phyloP scores from a whole-genome alignment of 1,139 yeast genomes.

The Hanseniaspora gamundiae region DNA sequence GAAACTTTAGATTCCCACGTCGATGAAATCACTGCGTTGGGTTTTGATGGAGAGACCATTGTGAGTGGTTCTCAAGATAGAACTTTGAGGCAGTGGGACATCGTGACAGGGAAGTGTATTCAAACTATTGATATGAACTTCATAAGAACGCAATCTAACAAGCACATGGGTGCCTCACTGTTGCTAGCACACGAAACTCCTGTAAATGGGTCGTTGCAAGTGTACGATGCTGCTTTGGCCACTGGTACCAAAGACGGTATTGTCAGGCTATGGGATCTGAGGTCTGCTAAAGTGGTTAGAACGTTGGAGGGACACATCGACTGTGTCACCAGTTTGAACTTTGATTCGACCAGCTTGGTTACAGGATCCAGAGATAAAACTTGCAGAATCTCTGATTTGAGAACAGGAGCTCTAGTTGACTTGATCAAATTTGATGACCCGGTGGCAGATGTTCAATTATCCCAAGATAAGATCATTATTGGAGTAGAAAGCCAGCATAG shows the following conservation, averaged over 20 bases:
- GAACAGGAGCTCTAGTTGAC: constrained; percentile 51
- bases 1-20: constrained; percentile 44
- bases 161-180: too few relatives aligned
- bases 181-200: background rate
- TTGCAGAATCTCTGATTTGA: constrained; percentile 58
- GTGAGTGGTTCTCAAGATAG: constrained; percentile 91
- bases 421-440: constrained; percentile 46
- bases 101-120: constrained; percentile 53
- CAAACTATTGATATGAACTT: constrained; percentile 23
- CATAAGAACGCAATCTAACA: constrained; percentile 7
- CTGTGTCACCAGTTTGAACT: constrained; percentile 55
- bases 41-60: constrained; percentile 46
- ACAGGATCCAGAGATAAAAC: constrained; percentile 58
- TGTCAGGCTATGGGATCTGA: constrained; percentile 64
- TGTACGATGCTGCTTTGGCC: constrained; percentile 56
- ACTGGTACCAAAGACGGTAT: constrained; percentile 69
- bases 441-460: constrained; percentile 43
- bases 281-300: constrained; percentile 57
- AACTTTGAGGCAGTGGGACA: constrained; percentile 70
- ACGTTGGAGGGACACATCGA: constrained; percentile 60
- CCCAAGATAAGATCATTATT: constrained; percentile 38
- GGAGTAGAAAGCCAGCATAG: constrained; percentile 34
- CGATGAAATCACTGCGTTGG: constrained; percentile 50
- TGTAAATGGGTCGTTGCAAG: constrained; percentile 4
- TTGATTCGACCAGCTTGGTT: constrained; percentile 49